Evolutionary conservation across 345 rosid genomes (phyloP), one percentile per base, ranked within the genome.

Genomic region (Diplotaxis tenuifolia): DNA sequence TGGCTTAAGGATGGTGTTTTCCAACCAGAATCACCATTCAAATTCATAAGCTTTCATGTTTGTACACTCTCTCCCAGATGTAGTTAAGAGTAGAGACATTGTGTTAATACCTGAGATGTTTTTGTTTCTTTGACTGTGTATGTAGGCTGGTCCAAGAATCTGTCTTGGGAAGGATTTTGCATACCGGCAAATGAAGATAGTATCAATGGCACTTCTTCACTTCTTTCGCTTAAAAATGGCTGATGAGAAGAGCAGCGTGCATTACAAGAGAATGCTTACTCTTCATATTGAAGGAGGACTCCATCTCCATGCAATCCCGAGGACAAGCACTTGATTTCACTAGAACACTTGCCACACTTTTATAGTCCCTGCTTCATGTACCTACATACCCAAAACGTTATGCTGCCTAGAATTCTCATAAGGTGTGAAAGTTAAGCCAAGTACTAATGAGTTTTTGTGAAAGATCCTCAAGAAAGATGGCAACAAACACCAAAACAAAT

Each of bases 111-210:
- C 50, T 72, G 54, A 72, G 64, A 38, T 27, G 15, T 20, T 68
- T 53, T 42, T 10, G 18, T 10, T 20, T 58, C 14, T 34, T 72
- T 49, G 29, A 15, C 6, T 19, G 11, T 70, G 56, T 67, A 16
- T 78, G 27, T 83, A 93, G 98, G 97, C 88, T 47, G 98, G 97
- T 65, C 94, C 97, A 40, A 80, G 94, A 23, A 84, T 88, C 38
- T 89, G 96, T 60, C 79, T 89, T 0, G 91, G 94, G 4, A 93
- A 86, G 56, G 91, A 88, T 56, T 91, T 89, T 0, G 94, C 96
- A 27, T 86, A 79, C 74, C 32, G 86, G 42, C 91, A 91, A 72
- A 89, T 93, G 96, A 90, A 90, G 87, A 93, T 93, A 58, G 50
- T 81, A 2, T 75, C 91, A 2, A 79, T 76, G 18, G 87, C 86